phyloP scores from a whole-genome alignment of 2,329 filamentous ascomycete genomes.

The Taxawa tesnikishii region DNA sequence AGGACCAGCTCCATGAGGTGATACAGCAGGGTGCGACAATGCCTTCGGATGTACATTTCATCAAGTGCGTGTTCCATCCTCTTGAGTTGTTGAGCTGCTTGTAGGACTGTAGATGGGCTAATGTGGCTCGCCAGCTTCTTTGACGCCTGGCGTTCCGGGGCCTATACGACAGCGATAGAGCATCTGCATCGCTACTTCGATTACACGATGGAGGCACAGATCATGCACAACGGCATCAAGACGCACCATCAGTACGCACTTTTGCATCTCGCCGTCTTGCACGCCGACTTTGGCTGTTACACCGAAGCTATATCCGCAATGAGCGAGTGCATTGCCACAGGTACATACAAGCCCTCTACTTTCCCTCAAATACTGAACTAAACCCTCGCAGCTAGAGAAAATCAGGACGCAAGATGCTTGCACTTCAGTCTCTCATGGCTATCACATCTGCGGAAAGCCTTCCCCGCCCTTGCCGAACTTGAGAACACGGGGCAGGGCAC shows the following conservation, averaged over 20 bases:
- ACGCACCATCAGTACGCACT: constrained; percentile 90
- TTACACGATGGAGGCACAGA: constrained; percentile 47
- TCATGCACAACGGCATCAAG: constrained; percentile 67
- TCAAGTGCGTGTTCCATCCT: constrained; percentile 40
- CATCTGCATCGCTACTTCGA: constrained; percentile 91
- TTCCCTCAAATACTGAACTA: neutral
- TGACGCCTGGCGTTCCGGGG: constrained; percentile 82
- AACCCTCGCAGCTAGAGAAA: constrained; percentile 57
- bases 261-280: constrained; percentile 83
- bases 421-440: constrained; percentile 96
- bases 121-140: constrained; percentile 70
- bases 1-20: constrained; percentile 52
- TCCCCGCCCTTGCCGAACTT: constrained; percentile 36
- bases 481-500: constrained; percentile 24
- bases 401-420: constrained; percentile 80
- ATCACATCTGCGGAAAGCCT: constrained; percentile 82
- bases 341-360: constrained; percentile 10
- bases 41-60: constrained; percentile 64
- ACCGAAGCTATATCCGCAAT: constrained; percentile 85
- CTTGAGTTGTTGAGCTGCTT: no score
- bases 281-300: constrained; percentile 89
- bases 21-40: constrained; percentile 54
- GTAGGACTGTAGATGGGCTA: no score
- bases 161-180: constrained; percentile 83
- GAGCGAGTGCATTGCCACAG: constrained; percentile 85